Conservation (phyloP, 495 filamentous ascomycete species). For the Amphirosellinia nigrospora region DNA sequence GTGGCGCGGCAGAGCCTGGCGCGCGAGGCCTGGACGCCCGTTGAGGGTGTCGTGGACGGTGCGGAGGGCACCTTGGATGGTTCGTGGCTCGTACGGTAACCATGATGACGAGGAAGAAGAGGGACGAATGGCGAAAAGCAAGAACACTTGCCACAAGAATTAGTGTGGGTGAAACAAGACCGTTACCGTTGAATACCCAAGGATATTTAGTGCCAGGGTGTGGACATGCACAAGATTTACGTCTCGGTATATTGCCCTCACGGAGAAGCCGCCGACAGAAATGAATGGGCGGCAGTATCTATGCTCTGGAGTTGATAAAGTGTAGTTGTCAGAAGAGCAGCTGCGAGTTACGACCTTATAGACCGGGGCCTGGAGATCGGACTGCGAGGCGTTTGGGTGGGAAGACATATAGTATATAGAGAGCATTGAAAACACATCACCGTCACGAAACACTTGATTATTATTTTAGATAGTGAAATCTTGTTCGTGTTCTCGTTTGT, state of each 20-base stretch:
- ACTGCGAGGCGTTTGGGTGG: slow-evolving; percentile 20
- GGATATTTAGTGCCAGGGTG: neutral
- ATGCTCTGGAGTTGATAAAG: neutral
- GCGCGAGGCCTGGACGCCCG: slow-evolving; percentile 68
- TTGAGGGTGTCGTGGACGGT: slow-evolving; percentile 38
- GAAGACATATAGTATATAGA: slow-evolving; percentile 12
- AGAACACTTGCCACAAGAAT: neutral
- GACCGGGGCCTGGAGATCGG: neutral
- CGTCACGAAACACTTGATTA: neutral
- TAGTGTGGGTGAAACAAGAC: neutral
- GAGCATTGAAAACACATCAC: slow-evolving; percentile 11
- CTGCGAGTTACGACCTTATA: slow-evolving; percentile 7
- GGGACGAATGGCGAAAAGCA: neutral
- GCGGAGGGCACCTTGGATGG: slow-evolving; percentile 41
- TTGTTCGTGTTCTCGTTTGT: slow-evolving; percentile 23
- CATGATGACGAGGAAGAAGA: neutral
- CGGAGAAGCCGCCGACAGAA: neutral
- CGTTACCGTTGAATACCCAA: too few relatives aligned
- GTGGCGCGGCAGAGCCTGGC: slow-evolving; percentile 77
- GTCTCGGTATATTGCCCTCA: neutral
- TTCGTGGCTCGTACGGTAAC: slow-evolving; percentile 46
- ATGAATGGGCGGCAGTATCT: slow-evolving; percentile 5
- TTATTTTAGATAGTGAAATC: neutral
- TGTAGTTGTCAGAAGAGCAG: neutral
- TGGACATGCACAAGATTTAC: neutral